phyloP scores from a whole-genome alignment of 495 filamentous ascomycete genomes.

The Delitschia confertaspora region DNA sequence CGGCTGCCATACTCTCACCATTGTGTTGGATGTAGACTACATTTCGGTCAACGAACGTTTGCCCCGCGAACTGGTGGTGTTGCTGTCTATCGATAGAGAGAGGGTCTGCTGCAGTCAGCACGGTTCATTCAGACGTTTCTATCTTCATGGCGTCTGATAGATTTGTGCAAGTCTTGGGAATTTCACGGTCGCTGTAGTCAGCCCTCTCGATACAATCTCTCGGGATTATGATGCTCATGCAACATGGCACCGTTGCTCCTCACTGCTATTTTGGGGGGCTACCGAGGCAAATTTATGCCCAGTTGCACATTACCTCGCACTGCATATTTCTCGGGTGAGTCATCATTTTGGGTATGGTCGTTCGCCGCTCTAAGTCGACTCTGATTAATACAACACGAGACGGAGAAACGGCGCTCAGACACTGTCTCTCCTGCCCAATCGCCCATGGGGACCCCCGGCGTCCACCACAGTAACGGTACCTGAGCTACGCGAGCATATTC shows the following conservation, averaged over 20 bases:
- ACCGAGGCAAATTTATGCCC: constrained; percentile 22
- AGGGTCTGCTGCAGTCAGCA: constrained; percentile 13
- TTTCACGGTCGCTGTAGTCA: constrained; percentile 13
- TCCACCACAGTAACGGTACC: constrained; percentile 18
- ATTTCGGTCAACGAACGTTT: constrained; percentile 4
- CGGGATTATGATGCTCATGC: constrained; percentile 17
- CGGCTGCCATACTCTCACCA: too few species aligned
- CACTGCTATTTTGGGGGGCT: constrained; percentile 21
- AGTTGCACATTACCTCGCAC: constrained; percentile 16
- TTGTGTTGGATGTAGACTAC: too few species aligned
- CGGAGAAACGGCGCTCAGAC: constrained; percentile 18
- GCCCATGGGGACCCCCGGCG: not conserved
- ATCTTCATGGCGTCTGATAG: constrained; percentile 2
- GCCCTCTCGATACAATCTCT: too few species aligned
- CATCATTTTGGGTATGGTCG: constrained; percentile 4
- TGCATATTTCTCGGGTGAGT: constrained; percentile 12
- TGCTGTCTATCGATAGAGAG: constrained; percentile 16
- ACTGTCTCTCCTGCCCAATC: constrained; percentile 12
- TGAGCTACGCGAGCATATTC: not conserved
- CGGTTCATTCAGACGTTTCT: constrained; percentile 7
- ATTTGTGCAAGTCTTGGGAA: too few species aligned
- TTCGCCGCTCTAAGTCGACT: constrained; percentile 20
- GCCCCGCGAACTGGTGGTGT: constrained; percentile 5
- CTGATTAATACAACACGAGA: constrained; percentile 12
- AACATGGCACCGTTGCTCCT: constrained; percentile 3